Evolutionary conservation across 2,329 filamentous ascomycete species (phyloP).

Genomic region (Leptographium lundbergii): DNA sequence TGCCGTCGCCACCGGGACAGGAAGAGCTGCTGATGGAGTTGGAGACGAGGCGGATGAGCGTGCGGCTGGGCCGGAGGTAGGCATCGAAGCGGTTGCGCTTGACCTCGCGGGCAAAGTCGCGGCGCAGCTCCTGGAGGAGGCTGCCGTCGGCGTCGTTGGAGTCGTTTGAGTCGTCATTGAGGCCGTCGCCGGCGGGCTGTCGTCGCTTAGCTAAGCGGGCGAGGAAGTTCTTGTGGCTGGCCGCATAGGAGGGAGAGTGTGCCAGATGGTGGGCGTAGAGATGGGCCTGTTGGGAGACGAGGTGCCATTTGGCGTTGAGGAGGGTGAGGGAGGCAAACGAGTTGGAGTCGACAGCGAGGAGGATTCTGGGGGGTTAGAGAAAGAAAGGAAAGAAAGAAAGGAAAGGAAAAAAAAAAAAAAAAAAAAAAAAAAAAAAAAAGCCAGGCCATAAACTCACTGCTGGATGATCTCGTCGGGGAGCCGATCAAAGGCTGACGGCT

Average conservation of each 20-base stretch:
- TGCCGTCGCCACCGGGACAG: conserved; percentile 70
- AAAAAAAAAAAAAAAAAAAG: not conserved
- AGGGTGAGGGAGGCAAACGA: conserved; percentile 54
- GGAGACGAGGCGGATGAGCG: conserved; percentile 67
- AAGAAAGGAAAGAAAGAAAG: too few species aligned
- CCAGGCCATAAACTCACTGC: conserved; percentile 35
- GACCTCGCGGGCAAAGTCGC: conserved; percentile 54
- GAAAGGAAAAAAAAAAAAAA: not conserved
- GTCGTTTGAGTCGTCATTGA: too few species aligned
- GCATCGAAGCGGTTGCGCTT: conserved; percentile 69
- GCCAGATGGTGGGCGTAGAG: conserved; percentile 51
- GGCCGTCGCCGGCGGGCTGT: conserved; percentile 10
- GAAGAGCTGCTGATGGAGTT: conserved; percentile 76
- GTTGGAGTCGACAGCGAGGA: conserved; percentile 45
- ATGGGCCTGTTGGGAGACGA: conserved; percentile 48
- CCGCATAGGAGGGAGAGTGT: conserved; percentile 45
- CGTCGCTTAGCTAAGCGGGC: too few species aligned
- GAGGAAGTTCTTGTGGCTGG: conserved; percentile 26
- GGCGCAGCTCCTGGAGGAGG: conserved; percentile 44
- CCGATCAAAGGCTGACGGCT: conserved; percentile 31
- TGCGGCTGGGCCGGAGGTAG: conserved; percentile 57
- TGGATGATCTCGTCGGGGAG: conserved; percentile 59
- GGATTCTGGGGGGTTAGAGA: conserved; percentile 34
- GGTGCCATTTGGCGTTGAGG: conserved; percentile 53
- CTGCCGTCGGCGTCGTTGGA: conserved; percentile 27